Evolutionary conservation across 305 asterid genomes (phyloP), one percentile per base, ranked within the genome.

Genomic region (Fraxinus sp.): DNA sequence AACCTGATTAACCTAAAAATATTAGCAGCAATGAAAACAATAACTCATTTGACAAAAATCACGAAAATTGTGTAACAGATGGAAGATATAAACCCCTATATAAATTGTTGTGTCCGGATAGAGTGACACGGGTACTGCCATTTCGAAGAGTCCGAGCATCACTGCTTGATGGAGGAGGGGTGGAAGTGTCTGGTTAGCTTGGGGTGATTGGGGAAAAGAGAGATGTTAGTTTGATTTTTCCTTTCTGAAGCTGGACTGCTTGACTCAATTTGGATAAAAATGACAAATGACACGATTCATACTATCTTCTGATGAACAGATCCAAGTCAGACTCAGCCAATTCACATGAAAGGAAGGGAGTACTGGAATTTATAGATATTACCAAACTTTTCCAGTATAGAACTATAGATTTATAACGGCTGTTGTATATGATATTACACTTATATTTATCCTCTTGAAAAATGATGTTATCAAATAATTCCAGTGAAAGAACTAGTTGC

Each of bases 311-410:
- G 22, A 71, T 32, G 41, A 71, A 32, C 77, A 26, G 73, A 28
- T 70, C 22, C 76, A 70, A 70, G 22, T 32, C 41, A 70, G 77
- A 71, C 77, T 71, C 77, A 32, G 77, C 77, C 35, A 71, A 71
- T 71, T 32, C 22, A 32, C 43, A 71, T 16, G 24, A 66, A 66
- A 24, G n/a, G 74, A 14, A 33, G 46, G 26, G 77, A 16, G 10
- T 79, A 71, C 36, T 71, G 74, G 75, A 84, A 83, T 7, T 22
- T 26, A 75, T 80, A 32, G 39, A 70, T 33, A 73, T 79, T 78
- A 57, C 41, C 64, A 26, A 77, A 26, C 26, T 81, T 82, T 77
- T 70, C 41, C 33, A 55, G 71, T 52, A 10, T 26, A 79, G 76
- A 78, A 28, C 32, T 28, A 1, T 28, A 28, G 32, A 28, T 78